phyloP scores from a whole-genome alignment of 164 flowering plant genomes.

The Macadamia tetraphylla region DNA sequence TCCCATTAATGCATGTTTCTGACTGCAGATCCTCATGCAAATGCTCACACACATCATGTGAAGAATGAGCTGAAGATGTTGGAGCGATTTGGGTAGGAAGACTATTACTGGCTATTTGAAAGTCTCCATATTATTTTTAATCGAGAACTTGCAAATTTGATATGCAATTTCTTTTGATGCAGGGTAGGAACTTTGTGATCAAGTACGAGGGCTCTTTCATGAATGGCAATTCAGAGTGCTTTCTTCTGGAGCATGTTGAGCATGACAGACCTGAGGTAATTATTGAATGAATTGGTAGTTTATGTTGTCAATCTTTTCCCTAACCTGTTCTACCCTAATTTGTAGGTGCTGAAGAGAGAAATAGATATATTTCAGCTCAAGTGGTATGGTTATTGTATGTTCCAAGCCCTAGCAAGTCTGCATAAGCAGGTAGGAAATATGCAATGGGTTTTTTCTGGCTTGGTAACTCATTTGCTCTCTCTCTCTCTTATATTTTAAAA shows the following conservation, averaged over 20 bases:
- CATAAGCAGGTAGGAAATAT: conserved; percentile 67
- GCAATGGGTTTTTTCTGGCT: conserved; percentile 3
- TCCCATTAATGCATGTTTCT: not conserved
- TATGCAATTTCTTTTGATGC: conserved; percentile 2
- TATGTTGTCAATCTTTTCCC: not conserved
- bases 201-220: conserved; percentile 72
- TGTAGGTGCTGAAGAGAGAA: conserved; percentile 74
- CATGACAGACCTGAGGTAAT: conserved; percentile 97
- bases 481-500: not conserved
- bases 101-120: not conserved
- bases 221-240: conserved; percentile 55
- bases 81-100: conserved; percentile 71
- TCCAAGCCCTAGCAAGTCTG: conserved; percentile 76
- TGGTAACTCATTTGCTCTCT: not conserved
- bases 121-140: not conserved
- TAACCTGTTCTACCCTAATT: conserved; percentile 3
- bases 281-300: not conserved
- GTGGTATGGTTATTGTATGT: conserved; percentile 95
- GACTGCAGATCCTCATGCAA: conserved; percentile 67
- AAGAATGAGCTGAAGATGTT: conserved; percentile 72
- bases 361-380: conserved; percentile 63
- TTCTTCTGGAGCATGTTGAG: conserved; percentile 78
- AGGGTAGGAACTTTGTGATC: conserved; percentile 84
- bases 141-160: not conserved
- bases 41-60: conserved; percentile 60